Evolutionary conservation across 345 rosid species (phyloP), one percentile per base, ranked within the genome.

Genomic region (Rhodamnia argentea): DNA sequence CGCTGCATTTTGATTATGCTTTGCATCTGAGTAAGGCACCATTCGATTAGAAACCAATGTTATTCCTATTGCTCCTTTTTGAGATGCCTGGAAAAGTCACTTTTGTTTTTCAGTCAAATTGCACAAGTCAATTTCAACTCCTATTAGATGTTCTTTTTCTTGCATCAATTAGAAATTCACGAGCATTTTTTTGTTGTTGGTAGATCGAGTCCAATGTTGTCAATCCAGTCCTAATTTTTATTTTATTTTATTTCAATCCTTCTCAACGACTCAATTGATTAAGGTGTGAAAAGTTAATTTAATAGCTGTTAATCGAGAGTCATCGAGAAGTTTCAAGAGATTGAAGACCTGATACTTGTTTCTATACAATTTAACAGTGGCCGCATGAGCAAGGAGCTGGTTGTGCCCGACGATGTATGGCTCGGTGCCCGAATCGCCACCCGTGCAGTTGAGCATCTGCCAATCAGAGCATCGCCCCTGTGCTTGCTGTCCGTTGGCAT

Each of bases 371-470:
- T 83, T 47, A 5, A 89, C 94, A 2, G 90, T 92, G 1, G 88
- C 84, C 1, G 90, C 94, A 86, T 93, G 95, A 82, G 96, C 94
- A 84, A 94, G 95, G 81, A 93, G 86, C 55, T 56, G 85, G 83
- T 94, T 55, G 83, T 94, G 95, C 0, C 85, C 44, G 1, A 89
- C 93, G 22, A 91, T 5, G 52, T 92, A 94, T 0, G 96, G 95
- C 85, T 94, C 95, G 0, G 87, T 90, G 10, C 85, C 84, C 0
- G 95, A 92, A 84, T 94, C 85, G 0, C 96, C 96, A 0, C 86
- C 92, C 1, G 88, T 84, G 87, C 94, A 94, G 20, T 87, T 86
- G 4, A 62, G 50, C 40, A 75, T 18, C 27, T 70, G 53, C 86
- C 91, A 91, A 12, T 83, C 85, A 0, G 96, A 92, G 57, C 96